Base-by-base conservation (phyloP, 2,329 filamentous ascomycete genomes). In the Verticillium klebahnii region DNA sequence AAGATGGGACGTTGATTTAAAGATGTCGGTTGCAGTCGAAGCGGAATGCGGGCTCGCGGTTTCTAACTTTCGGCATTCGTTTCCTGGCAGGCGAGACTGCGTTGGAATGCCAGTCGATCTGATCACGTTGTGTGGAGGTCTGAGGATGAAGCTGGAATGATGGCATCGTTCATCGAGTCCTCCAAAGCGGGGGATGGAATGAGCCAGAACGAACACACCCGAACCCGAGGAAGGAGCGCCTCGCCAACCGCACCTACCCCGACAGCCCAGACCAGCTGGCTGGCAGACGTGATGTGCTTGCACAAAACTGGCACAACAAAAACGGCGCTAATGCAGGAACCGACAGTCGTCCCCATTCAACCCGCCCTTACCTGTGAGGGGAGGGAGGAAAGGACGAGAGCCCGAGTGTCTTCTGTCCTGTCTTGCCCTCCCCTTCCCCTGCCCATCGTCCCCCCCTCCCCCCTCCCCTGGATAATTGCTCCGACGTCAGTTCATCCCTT, bases 301-400 rank as follows among this genome's bases (percentile, higher is more conserved):
- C 50, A 52, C 50, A 55, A 54, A 34, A 60, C 52, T 12, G 45
- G 3, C 45, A 50, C 45, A 25, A 50, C 8, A 19, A 29, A 15
- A 56, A 57, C 60, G 36, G 59, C 64, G 64, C 64, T 65, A 64
- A 64, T 65, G 64, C 64, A 65, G 64, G 64, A 62, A 65, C 64
- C 56, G 57, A 61, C 45, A 23, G 3, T 8, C n/a, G 45, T 23
- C 14, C 1, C 9, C 45, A n/a, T 25, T 50, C 17, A 15, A 15
- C 23, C 39, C 39, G 17, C n/a, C 39, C 17, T n/a, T 29, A 4
- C 29, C 29, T 29, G 29, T 29, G 29, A 29, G 29, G 25, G 25
- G 25, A 25, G 5, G 19, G 23, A 23, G 45, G 45, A n/a, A 50
- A 50, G 45, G 45, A 50, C 45, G n/a, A 23, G 23, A 23, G 9